phyloP scores from a whole-genome alignment of 805 yeast species.

The Suhomyces sp. region DNA sequence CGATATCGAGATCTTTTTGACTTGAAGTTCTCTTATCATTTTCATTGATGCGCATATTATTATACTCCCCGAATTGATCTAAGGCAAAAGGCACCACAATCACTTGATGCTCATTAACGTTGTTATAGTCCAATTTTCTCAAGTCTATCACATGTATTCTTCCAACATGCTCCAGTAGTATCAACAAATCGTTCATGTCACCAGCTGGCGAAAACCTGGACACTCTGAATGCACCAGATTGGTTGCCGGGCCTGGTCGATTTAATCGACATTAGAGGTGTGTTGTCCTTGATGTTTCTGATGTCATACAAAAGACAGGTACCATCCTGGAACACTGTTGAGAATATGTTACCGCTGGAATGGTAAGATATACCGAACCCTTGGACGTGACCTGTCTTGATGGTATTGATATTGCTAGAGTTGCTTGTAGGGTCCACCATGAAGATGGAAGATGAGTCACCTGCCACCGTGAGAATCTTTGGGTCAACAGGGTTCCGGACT shows the following conservation, averaged over 20 bases:
- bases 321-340: constrained; percentile 89
- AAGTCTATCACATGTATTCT: constrained; percentile 83
- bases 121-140: constrained; percentile 47
- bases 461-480: constrained; percentile 47
- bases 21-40: neutral
- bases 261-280: constrained; percentile 53
- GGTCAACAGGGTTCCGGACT: constrained; percentile 51
- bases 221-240: constrained; percentile 68
- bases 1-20: constrained; percentile 2
- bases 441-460: constrained; percentile 77
- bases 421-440: constrained; percentile 47
- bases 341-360: constrained; percentile 70
- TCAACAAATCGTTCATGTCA: constrained; percentile 72
- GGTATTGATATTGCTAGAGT: constrained; percentile 30
- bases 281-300: constrained; percentile 50
- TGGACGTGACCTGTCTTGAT: constrained; percentile 65
- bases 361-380: constrained; percentile 81
- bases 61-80: constrained; percentile 36
- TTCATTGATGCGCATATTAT: constrained; percentile 1
- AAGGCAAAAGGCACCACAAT: constrained; percentile 59
- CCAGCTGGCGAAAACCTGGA: constrained; percentile 45
- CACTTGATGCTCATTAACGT: constrained; percentile 65
- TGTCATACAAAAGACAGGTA: constrained; percentile 69
- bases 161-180: constrained; percentile 81
- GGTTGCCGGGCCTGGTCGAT: constrained; percentile 58